Evolutionary conservation across 805 yeast species (phyloP), one percentile per base, ranked within the genome.

Genomic region (Deakozyma indianensis): DNA sequence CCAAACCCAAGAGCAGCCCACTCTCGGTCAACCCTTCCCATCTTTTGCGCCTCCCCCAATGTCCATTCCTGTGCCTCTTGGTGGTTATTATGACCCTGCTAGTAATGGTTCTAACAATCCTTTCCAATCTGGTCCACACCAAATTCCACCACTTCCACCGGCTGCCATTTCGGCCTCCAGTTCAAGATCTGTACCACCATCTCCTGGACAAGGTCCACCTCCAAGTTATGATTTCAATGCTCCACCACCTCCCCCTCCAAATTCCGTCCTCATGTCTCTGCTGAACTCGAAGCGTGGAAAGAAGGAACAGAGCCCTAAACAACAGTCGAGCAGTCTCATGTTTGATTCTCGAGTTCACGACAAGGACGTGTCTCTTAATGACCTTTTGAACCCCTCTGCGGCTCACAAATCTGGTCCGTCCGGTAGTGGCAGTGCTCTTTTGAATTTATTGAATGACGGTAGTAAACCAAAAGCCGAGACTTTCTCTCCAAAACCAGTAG

Each of bases 181-280:
- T 11, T 32, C 38, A 14, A 32, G 7, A 9, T 14, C 9, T 11
- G 7, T 14, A 9, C 28, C 28, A 9, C 14, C 14, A 9, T 7
- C 28, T 9, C 14, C 7, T 14, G 28, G 14, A 9, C 14, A 7
- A 25, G 7, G 7, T 9, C 14, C 7, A 9, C 14, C 14, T 14
- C 38, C 38, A n/a, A n/a, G 18, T 9, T 9, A n/a, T n/a, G 18
- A 32, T 20, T 32, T 32, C 38, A 32, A 32, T n/a, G 38, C 48
- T 7, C 41, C 52, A n/a, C 50, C 53, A 2, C 48, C 55, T n/a
- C 51, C 50, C 15, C 55, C 57, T 20, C 55, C 56, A 4, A 49
- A 51, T 16, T 46, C 51, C 2, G 44, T 52, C 25, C 49, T 54
- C 20, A 27, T 51, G 43, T 53, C 57, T 5, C 46, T 54, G 28